Evolutionary conservation across 495 filamentous ascomycete species (phyloP), one percentile per base, ranked within the genome.

Genomic region (Trichocladium uniseriatum): DNA sequence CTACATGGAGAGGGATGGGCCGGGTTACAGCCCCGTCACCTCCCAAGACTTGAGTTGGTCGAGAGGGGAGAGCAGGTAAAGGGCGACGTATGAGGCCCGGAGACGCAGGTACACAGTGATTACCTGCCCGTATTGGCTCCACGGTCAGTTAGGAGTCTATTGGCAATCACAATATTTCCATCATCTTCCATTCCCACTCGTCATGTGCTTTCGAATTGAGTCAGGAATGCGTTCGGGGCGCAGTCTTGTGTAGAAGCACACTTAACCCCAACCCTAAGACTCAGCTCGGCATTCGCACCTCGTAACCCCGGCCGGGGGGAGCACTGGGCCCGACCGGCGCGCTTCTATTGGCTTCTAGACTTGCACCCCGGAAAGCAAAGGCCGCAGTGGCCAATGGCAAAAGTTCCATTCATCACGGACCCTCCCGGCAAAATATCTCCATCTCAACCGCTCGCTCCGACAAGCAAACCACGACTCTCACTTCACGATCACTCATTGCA

Each of bases 381-480:
- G 9, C 35, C 21, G 38, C 35, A 55, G 55, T 61, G 60, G 60
- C 56, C 62, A 58, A 60, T 57, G 48, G 52, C 57, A 55, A 58
- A 56, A 51, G 43, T n/a, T 45, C 31, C 43, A 49, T 39, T 16
- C 49, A 16, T 43, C 45, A n/a, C n/a, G 14, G 15, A 9, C 32
- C 21, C 32, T 34, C 20, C 48, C 48, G 41, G 35, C 52, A 38
- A 47, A 50, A 47, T 47, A 38, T 45, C 45, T 48, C 41, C 42
- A 27, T 46, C 31, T 27, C 38, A 32, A 32, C 45, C 46, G 31
- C 37, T 49, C 38, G 27, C 45, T 34, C 39, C 29, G 19, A 16
- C 41, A 43, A 36, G 27, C 42, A 21, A 27, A 27, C 24, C 45
- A 34, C 36, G 27, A 42, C 34, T 4, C 32, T 39, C 35, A 43